Evolutionary conservation across 371 early-diverging fungal genomes (phyloP).

Genomic region (Nematocida homosporus): DNA sequence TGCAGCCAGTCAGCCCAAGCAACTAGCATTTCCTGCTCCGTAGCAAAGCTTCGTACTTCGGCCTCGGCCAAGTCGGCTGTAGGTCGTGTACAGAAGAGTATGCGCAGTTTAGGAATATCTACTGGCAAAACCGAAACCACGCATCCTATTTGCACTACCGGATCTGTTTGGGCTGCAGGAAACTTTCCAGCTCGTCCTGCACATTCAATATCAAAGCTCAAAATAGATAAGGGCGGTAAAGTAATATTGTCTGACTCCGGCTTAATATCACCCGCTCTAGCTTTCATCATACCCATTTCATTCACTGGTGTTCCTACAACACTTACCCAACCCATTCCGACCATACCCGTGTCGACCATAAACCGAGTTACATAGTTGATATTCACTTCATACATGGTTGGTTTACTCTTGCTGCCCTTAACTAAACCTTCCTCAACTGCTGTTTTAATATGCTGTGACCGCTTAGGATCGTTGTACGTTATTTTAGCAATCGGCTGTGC

Average conservation of each 20-base stretch:
- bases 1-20: conserved; percentile 72
- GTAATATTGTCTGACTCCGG: neutral
- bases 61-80: conserved; percentile 88
- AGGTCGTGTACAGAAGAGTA: conserved; percentile 80
- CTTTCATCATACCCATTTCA: conserved; percentile 2
- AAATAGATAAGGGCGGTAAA: conserved; percentile 85
- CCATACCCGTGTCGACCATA: conserved; percentile 89
- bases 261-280: neutral
- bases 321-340: conserved; percentile 75
- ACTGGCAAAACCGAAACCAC: conserved; percentile 79
- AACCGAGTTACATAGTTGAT: conserved; percentile 81
- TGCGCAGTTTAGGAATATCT: conserved; percentile 71
- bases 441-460: conserved; percentile 62
- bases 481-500: conserved; percentile 63
- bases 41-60: conserved; percentile 76
- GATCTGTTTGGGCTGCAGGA: conserved; percentile 83
- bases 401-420: conserved; percentile 1
- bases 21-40: conserved; percentile 77
- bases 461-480: conserved; percentile 69
- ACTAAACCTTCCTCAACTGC: conserved; percentile 61
- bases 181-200: conserved; percentile 89
- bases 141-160: conserved; percentile 98
- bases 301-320: conserved; percentile 20
- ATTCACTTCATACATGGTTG: conserved; percentile 81
- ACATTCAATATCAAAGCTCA: conserved; percentile 98